These are phyloP conservation scores for Leucogyrophana mollusca DNA, from an alignment of 768 basidiomycete genomes.

Conservation along the genomic window DNA sequence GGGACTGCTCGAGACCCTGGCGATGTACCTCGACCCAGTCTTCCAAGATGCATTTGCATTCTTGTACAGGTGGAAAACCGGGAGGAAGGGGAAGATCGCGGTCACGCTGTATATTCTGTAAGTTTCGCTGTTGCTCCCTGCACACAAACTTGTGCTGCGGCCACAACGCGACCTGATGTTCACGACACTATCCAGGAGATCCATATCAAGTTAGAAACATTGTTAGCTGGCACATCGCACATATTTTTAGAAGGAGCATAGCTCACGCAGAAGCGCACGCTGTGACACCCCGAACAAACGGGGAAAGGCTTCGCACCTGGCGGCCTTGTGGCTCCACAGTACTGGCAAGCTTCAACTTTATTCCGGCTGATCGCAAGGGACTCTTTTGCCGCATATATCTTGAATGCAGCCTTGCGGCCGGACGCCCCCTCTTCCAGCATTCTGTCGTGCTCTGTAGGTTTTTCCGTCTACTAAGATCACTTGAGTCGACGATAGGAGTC, in stretches of 20 bases:
- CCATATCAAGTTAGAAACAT: background rate
- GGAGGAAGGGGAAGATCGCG: too few relatives aligned
- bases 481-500: too few relatives aligned
- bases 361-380: too few relatives aligned
- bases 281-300: slow-evolving; percentile 1
- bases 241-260: background rate
- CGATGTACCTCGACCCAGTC: slow-evolving; percentile 3
- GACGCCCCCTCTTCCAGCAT: too few relatives aligned
- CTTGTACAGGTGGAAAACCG: background rate
- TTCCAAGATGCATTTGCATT: slow-evolving; percentile 1
- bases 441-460: too few relatives aligned
- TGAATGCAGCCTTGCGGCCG: too few relatives aligned
- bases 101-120: too few relatives aligned
- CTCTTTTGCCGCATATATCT: too few relatives aligned
- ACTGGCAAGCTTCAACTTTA: background rate
- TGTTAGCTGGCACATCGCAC: too few relatives aligned
- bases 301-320: background rate
- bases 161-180: slow-evolving; percentile 3
- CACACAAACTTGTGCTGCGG: background rate
- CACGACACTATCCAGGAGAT: background rate
- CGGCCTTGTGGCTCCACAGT: background rate
- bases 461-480: too few relatives aligned
- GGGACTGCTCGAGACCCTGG: background rate
- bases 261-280: slow-evolving; percentile 2
- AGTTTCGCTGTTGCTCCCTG: slow-evolving; percentile 1